phyloP scores from a whole-genome alignment of 2,329 filamentous ascomycete genomes.

The Fragosphaeria purpurea region DNA sequence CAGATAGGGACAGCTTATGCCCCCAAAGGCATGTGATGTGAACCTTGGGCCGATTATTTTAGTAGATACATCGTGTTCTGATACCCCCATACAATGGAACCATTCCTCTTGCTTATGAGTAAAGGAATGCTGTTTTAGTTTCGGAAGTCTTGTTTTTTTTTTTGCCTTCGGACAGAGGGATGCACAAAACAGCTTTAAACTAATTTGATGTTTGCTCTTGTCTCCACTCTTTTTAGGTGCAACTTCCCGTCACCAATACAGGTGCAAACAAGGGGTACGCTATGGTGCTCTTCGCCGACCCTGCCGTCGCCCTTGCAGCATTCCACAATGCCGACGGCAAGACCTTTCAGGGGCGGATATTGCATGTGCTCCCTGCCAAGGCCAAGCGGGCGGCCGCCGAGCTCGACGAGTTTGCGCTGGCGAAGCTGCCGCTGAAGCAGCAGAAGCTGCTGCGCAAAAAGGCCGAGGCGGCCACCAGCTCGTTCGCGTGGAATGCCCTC shows the following conservation, averaged over 20 bases:
- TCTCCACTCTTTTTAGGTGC: constrained; percentile 53
- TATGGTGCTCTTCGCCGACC: constrained; percentile 67
- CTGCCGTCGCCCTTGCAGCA: constrained; percentile 65
- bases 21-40: constrained; percentile 70
- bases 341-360: constrained; percentile 81
- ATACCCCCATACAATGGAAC: constrained; percentile 21
- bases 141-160: constrained; percentile 1
- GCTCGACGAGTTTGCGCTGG: constrained; percentile 79
- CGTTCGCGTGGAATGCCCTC: constrained; percentile 99
- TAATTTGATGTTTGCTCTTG: background rate
- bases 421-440: constrained; percentile 87
- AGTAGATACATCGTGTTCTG: constrained; percentile 99
- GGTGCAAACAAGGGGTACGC: constrained; percentile 82
- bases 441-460: constrained; percentile 85
- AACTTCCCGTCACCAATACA: constrained; percentile 66
- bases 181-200: background rate
- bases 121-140: too few species aligned
- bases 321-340: constrained; percentile 72
- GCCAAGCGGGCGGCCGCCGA: constrained; percentile 53
- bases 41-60: constrained; percentile 90
- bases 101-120: too few species aligned
- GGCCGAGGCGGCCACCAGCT: constrained; percentile 63
- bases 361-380: constrained; percentile 80
- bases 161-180: background rate
- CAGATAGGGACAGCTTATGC: constrained; percentile 99